These are phyloP conservation scores for Cystobasidium ongulense DNA, from an alignment of 768 basidiomycete genomes.

Conservation along the genomic window DNA sequence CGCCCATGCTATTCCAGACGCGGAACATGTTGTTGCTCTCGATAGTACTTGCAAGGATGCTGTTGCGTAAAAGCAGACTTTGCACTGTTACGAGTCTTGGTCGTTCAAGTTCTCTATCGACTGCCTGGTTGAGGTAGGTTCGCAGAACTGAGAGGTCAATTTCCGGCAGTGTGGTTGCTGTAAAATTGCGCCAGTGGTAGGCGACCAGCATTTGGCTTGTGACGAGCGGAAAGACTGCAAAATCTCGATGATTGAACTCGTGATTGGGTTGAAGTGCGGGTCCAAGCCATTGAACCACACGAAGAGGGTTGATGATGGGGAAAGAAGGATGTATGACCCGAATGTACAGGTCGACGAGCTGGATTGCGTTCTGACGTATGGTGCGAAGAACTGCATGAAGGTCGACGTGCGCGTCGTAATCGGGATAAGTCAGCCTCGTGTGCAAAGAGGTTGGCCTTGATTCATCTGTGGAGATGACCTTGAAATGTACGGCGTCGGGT, in stretches of 20 bases:
- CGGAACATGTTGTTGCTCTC: background rate
- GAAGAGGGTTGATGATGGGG: constrained; percentile 6
- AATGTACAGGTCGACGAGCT: constrained; percentile 4
- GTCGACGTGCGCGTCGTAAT: constrained; percentile 7
- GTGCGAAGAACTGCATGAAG: background rate
- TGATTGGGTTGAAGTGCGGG: background rate
- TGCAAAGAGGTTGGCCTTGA: background rate
- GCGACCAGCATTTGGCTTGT: constrained; percentile 1
- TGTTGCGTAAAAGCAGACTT: constrained; percentile 1
- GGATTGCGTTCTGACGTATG: background rate
- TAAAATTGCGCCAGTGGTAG: constrained; percentile 5
- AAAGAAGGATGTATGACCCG: background rate
- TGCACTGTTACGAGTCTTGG: constrained; percentile 7
- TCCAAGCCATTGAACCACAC: background rate
- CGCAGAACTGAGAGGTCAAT: background rate
- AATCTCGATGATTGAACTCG: background rate
- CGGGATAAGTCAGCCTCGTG: background rate
- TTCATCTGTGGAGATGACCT: background rate
- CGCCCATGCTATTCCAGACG: constrained; percentile 15
- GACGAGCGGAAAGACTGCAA: background rate
- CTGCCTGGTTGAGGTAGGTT: background rate
- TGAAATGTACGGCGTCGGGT: constrained; percentile 7
- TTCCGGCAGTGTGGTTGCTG: background rate
- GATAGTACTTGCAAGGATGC: background rate
- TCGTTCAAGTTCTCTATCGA: background rate